These are phyloP conservation scores for Leishmania lainsoni DNA, from an alignment of 208 protist species.

Conservation along the genomic window DNA sequence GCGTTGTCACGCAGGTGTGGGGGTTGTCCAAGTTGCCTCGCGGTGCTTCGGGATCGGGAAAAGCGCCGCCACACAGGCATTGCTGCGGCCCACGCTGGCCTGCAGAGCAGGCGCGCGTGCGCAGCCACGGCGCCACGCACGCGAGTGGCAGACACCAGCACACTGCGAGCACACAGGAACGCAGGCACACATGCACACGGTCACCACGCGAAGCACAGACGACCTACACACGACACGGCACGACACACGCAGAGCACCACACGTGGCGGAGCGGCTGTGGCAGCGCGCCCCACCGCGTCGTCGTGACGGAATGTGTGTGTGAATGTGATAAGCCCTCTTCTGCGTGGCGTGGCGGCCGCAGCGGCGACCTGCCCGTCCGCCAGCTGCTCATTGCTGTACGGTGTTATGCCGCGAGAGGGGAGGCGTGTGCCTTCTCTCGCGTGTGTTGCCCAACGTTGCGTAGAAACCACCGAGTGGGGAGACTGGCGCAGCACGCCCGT, in stretches of 20 bases:
- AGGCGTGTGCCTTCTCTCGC: background rate
- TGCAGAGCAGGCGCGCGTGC: constrained; percentile 13
- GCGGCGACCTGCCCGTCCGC: constrained; percentile 26
- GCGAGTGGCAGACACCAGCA: background rate
- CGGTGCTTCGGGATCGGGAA: constrained; percentile 26
- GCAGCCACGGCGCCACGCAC: constrained; percentile 28
- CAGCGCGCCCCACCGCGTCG: constrained; percentile 35
- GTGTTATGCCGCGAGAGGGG: constrained; percentile 12
- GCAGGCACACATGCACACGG: constrained; percentile 3
- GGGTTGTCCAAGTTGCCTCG: constrained; percentile 14
- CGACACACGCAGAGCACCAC: constrained; percentile 12
- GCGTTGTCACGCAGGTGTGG: constrained; percentile 23
- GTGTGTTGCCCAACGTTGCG: constrained; percentile 31
- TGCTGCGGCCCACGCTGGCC: constrained; percentile 28
- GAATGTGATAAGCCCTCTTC: constrained; percentile 26
- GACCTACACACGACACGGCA: constrained; percentile 6
- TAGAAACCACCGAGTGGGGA: constrained; percentile 29
- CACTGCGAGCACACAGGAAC: constrained; percentile 3
- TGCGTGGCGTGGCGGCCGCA: constrained; percentile 33
- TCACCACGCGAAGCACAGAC: constrained; percentile 12
- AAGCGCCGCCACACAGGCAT: constrained; percentile 30
- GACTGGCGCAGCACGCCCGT: constrained; percentile 26
- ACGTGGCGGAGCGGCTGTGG: constrained; percentile 25
- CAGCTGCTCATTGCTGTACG: constrained; percentile 35
- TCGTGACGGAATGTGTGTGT: constrained; percentile 20